Conservation (phyloP, 116 monocot species). For the Zostera marina region DNA sequence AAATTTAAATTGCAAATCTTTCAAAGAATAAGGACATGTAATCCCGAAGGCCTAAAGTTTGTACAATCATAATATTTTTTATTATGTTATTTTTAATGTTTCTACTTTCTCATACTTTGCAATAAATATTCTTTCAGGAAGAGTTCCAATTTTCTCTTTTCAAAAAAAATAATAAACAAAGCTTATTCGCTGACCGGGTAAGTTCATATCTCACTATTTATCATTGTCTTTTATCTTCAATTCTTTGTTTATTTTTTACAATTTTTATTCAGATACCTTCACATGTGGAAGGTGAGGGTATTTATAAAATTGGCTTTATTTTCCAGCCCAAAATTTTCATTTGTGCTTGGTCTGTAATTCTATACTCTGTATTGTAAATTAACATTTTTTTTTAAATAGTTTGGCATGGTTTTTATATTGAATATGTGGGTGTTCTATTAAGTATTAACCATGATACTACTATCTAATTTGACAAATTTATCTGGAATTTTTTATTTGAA, state of each 20-base stretch:
- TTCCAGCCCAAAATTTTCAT: neutral
- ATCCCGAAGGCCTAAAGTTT: neutral
- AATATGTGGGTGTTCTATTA: neutral
- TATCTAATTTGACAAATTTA: neutral
- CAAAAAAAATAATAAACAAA: constrained; percentile 65
- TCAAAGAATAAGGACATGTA: neutral
- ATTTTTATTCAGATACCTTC: neutral
- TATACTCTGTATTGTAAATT: no score
- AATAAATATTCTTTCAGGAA: constrained; percentile 22
- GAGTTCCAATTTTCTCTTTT: constrained; percentile 81
- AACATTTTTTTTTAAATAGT: neutral
- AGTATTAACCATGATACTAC: neutral
- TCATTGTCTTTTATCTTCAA: neutral
- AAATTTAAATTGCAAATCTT: neutral
- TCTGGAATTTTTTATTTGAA: neutral
- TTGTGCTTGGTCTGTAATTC: neutral
- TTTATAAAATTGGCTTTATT: neutral
- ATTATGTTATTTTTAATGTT: neutral
- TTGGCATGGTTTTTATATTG: neutral
- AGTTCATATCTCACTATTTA: constrained; percentile 4
- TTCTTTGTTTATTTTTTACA: neutral
- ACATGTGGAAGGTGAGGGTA: neutral
- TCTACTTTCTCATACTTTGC: neutral
- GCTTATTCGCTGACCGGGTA: constrained; percentile 96
- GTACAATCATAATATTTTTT: neutral